phyloP scores from a whole-genome alignment of 306 rosid species.

The Elaeagnus macrophylla region DNA sequence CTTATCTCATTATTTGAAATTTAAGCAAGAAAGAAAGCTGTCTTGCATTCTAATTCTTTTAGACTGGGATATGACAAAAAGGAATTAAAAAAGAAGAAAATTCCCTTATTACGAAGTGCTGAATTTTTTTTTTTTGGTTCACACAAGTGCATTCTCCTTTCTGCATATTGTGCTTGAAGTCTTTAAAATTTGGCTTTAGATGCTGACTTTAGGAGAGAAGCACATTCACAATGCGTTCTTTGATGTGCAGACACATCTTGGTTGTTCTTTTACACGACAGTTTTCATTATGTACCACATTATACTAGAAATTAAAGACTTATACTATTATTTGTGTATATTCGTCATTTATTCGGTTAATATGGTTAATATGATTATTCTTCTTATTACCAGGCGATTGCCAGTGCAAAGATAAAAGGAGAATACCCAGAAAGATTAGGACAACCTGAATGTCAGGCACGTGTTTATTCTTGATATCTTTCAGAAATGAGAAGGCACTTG shows the following conservation, averaged over 20 bases:
- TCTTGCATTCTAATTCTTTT: no score
- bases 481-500: background rate
- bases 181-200: background rate
- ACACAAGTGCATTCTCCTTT: background rate
- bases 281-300: background rate
- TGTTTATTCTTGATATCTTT: conserved; percentile 26
- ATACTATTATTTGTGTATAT: conserved; percentile 3
- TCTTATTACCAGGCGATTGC: conserved; percentile 74
- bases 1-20: no score
- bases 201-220: no score
- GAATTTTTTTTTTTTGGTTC: background rate
- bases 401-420: conserved; percentile 94
- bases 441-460: conserved; percentile 99
- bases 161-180: background rate
- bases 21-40: no score
- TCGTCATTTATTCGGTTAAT: conserved; percentile 10
- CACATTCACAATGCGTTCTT: no score
- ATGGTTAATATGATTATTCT: conserved; percentile 13
- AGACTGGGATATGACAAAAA: no score
- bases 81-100: no score
- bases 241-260: no score
- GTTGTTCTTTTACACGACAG: no score
- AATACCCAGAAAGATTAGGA: conserved; percentile 89
- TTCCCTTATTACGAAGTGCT: background rate
- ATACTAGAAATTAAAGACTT: background rate